phyloP scores from a whole-genome alignment of 2,329 filamentous ascomycete genomes.

The Ophiocordyceps camponoti-leonardi region DNA sequence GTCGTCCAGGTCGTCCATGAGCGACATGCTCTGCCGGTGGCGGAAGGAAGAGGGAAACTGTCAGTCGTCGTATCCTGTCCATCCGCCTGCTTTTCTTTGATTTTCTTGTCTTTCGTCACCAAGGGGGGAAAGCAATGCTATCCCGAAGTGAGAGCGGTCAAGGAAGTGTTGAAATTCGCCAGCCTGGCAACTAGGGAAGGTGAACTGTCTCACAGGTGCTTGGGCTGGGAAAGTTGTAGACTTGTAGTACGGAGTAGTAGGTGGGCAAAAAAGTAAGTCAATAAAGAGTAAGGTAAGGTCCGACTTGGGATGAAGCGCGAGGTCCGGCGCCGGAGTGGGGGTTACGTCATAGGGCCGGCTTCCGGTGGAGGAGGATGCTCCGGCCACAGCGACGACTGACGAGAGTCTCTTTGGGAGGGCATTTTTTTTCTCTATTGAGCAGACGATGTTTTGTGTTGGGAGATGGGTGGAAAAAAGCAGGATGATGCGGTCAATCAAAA shows the following conservation, averaged over 20 bases:
- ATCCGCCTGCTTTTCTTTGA: not conserved
- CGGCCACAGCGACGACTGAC: not conserved
- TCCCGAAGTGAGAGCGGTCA: not conserved
- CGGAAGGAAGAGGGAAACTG: not conserved
- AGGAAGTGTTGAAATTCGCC: not conserved
- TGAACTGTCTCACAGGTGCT: not conserved
- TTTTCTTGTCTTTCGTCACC: not conserved
- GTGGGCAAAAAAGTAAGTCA: not conserved
- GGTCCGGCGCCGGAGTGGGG: not conserved
- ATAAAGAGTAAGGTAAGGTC: too few species aligned
- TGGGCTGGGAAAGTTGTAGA: too few species aligned
- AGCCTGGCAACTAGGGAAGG: not conserved
- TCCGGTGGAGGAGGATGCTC: not conserved
- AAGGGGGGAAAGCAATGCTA: not conserved
- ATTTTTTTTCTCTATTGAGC: too few species aligned
- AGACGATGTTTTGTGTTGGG: too few species aligned
- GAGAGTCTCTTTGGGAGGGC: not conserved
- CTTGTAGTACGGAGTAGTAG: too few species aligned
- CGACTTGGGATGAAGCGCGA: not conserved
- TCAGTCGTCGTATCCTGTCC: not conserved
- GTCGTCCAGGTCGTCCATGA: constrained; percentile 17
- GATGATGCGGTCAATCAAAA: too few species aligned
- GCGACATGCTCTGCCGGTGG: not conserved
- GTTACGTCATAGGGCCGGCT: not conserved
- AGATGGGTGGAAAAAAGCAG: too few species aligned